Percentiles rank a stretch among this genome's conserved stretches.
Evolutionary conservation across 352 stramenopile genomes (phyloP).

Genomic region (Globisporangium middletonii): DNA sequence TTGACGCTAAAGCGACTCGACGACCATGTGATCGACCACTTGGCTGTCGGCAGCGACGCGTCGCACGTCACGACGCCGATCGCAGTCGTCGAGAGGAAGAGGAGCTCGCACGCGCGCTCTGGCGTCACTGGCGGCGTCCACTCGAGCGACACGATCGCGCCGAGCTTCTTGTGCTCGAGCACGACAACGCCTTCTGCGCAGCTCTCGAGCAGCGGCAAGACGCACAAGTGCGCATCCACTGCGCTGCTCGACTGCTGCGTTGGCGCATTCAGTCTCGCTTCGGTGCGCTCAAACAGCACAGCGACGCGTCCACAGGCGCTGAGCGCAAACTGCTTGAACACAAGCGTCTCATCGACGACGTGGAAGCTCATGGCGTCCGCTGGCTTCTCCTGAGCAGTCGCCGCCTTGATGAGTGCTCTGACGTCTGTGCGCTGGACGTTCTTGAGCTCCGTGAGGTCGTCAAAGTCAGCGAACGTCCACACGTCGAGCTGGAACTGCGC

Average conservation of each 20-base stretch:
- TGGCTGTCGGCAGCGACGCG: constrained; percentile 23
- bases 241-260: constrained; percentile 1
- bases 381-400: constrained; percentile 14
- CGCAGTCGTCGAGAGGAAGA: constrained; percentile 62
- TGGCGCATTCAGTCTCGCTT: not conserved
- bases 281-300: constrained; percentile 32
- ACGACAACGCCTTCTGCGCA: constrained; percentile 47
- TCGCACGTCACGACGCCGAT: constrained; percentile 60
- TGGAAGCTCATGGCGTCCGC: constrained; percentile 36
- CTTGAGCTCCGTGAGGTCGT: constrained; percentile 36
- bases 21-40: constrained; percentile 57
- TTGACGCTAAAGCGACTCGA: constrained; percentile 53
- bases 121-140: constrained; percentile 54
- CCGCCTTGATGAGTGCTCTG: constrained; percentile 21
- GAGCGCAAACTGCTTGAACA: constrained; percentile 45
- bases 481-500: constrained; percentile 27
- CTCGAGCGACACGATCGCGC: constrained; percentile 46
- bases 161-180: constrained; percentile 55
- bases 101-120: constrained; percentile 44
- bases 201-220: constrained; percentile 43
- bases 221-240: constrained; percentile 30
- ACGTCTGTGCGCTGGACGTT: constrained; percentile 37
- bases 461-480: constrained; percentile 56
- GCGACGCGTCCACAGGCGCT: constrained; percentile 55
- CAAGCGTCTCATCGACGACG: constrained; percentile 21